Evolutionary conservation across 345 rosid genomes (phyloP).

Genomic region (Syzygium aromaticum): DNA sequence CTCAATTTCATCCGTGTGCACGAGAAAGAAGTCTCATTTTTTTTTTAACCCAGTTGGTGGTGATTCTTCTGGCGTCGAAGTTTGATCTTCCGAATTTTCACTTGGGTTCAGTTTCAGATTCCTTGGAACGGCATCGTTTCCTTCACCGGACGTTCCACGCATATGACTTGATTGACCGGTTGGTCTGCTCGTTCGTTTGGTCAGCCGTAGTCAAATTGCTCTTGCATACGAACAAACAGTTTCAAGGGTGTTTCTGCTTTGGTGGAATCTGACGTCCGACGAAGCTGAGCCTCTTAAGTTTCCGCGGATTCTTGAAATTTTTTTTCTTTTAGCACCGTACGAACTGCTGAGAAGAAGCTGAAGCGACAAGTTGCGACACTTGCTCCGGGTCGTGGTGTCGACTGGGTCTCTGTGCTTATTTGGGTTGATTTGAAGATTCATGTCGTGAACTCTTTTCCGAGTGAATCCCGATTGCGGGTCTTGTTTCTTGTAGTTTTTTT

Average conservation of each 20-base stretch:
- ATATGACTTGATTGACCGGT: constrained; percentile 13
- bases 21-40: neutral
- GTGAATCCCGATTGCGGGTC: neutral
- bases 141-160: constrained; percentile 6
- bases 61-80: neutral
- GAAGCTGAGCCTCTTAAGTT: neutral
- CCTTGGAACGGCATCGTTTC: neutral
- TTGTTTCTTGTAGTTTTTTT: neutral
- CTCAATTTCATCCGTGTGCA: neutral
- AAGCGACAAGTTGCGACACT: neutral
- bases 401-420: neutral
- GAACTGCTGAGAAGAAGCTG: neutral
- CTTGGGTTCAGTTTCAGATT: neutral
- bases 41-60: neutral
- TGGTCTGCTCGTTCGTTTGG: constrained; percentile 1
- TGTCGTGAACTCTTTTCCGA: neutral
- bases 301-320: neutral
- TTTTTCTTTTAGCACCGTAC: neutral
- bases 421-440: neutral
- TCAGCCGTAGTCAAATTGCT: neutral
- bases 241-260: neutral
- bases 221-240: neutral
- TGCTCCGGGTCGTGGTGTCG: neutral
- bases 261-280: neutral
- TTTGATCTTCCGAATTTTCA: neutral